Percentiles rank a stretch among this genome's conserved stretches.
Conservation (phyloP, 345 rosid genomes). For the Gossypium herbaceum region DNA sequence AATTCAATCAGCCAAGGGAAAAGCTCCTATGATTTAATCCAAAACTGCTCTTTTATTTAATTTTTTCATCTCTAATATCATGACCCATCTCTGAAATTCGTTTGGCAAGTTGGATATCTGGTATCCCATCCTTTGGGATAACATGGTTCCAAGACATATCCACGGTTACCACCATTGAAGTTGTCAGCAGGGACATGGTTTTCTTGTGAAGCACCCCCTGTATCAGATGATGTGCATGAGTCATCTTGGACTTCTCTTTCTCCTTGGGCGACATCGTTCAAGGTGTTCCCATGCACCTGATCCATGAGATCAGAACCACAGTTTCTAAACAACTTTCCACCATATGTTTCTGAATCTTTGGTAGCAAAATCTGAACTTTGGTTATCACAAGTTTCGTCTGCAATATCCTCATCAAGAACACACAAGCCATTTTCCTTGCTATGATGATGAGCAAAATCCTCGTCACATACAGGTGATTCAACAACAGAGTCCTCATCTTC, state of each 20-base stretch:
- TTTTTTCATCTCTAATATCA: conserved; percentile 29
- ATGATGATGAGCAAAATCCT: conserved; percentile 13
- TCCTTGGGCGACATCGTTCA: conserved; percentile 6
- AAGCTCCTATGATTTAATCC: background rate
- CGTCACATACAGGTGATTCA: conserved; percentile 27
- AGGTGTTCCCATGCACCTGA: conserved; percentile 10
- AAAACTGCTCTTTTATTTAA: conserved; percentile 8
- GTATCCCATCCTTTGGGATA: conserved; percentile 42
- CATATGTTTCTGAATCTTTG: conserved; percentile 19
- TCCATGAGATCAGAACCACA: conserved; percentile 7
- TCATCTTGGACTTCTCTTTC: conserved; percentile 27
- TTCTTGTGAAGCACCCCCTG: conserved; percentile 5
- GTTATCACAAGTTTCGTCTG: conserved; percentile 8
- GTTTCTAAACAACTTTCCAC: conserved; percentile 14
- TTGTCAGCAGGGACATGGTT: conserved; percentile 16
- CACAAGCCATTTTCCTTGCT: background rate
- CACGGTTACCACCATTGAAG: conserved; percentile 22
- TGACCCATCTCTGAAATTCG: conserved; percentile 36
- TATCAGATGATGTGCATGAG: conserved; percentile 38
- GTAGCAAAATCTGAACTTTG: background rate
- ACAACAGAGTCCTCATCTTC: conserved; percentile 31
- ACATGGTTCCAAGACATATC: conserved; percentile 29
- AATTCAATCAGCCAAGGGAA: background rate
- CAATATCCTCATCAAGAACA: conserved; percentile 25
- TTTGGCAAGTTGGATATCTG: conserved; percentile 25